Evolutionary conservation across 306 rosid species (phyloP), one percentile per base, ranked within the genome.

Genomic region (Comarum palustre): DNA sequence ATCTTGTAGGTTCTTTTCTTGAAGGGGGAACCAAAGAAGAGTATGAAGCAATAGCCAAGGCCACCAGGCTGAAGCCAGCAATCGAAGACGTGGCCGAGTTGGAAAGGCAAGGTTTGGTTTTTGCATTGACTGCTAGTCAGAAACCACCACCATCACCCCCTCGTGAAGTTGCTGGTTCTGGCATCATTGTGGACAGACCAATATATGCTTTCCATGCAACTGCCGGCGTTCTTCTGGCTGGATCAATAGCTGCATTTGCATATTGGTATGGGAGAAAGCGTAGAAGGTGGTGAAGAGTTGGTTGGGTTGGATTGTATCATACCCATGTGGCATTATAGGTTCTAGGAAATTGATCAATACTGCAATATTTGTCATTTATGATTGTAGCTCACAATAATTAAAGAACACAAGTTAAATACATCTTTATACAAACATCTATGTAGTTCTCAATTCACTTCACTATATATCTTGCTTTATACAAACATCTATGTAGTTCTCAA

Each of bases 231-330:
- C 51, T 88, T 80, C 29, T 91, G 76, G 97, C 99, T 17, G 91
- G 90, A 63, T 88, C 99, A 7, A 68, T 94, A 74, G 96, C 99
- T 25, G 96, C 96, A 25, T 79, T 88, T 77, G 93, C 96, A 2
- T 91, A 83, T 74, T 88, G 90, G 84, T 91, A 94, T n/a, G 97
- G 96, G 15, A 87, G 87, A 82, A 84, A 86, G 84, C 99, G 96
- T 31, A 79, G 93, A 52, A 82, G 95, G 78, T 94, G 93, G 99
- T 94, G 87, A 94, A 73, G 68, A 76, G 41, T 17, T 46, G 61
- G n/a, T 60, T 29, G 62, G 76, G 68, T 20, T 22, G 63, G 47
- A 47, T 36, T 61, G 66, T 61, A 50, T 19, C 67, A 71, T 68
- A 50, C 65, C 52, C 63, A 14, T 61, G 90, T 79, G 80, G 73